A percentile compares a stretch with the other conserved stretches of the same genome.
phyloP scores from a whole-genome alignment of 495 filamentous ascomycete genomes.

The Tetracladium setigerum region DNA sequence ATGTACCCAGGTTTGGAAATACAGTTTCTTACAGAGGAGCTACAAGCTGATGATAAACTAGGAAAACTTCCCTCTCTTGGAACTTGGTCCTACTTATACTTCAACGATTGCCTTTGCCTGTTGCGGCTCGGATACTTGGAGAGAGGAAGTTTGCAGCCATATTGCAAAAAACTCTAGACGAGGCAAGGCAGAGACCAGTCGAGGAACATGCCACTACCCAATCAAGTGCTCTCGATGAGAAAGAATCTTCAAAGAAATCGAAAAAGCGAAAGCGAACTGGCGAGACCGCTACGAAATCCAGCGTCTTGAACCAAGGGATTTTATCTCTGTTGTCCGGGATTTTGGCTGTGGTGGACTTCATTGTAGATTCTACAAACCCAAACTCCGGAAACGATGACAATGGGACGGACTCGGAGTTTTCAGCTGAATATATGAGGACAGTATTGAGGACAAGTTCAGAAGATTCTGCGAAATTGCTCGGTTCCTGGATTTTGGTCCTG shows the following conservation, averaged over 20 bases:
- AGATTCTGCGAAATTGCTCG: slow-evolving; percentile 39
- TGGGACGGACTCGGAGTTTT: slow-evolving; percentile 27
- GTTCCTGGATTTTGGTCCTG: slow-evolving; percentile 10
- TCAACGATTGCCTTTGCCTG: slow-evolving; percentile 34
- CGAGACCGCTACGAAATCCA: slow-evolving; percentile 19
- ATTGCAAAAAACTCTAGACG: slow-evolving; percentile 34
- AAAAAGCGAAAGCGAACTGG: slow-evolving; percentile 35
- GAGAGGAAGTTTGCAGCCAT: slow-evolving; percentile 43
- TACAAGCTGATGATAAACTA: slow-evolving; percentile 23
- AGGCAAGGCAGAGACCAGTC: slow-evolving; percentile 8
- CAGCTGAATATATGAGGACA: slow-evolving; percentile 45
- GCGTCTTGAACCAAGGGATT: neutral
- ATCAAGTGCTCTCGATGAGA: neutral
- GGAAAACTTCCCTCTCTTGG: slow-evolving; percentile 36
- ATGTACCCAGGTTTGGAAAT: slow-evolving; percentile 18
- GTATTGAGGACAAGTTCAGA: slow-evolving; percentile 40
- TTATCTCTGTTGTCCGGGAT: slow-evolving; percentile 5
- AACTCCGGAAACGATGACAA: slow-evolving; percentile 22
- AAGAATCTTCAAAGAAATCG: slow-evolving; percentile 14
- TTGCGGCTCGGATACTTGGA: slow-evolving; percentile 39
- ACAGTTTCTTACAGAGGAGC: slow-evolving; percentile 1
- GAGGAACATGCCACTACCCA: slow-evolving; percentile 13
- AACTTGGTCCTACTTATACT: slow-evolving; percentile 40
- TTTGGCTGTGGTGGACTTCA: slow-evolving; percentile 2
- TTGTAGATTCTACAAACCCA: slow-evolving; percentile 14